Evolutionary conservation across 2,329 filamentous ascomycete genomes (phyloP).

Genomic region (Xylariaceae sp.): DNA sequence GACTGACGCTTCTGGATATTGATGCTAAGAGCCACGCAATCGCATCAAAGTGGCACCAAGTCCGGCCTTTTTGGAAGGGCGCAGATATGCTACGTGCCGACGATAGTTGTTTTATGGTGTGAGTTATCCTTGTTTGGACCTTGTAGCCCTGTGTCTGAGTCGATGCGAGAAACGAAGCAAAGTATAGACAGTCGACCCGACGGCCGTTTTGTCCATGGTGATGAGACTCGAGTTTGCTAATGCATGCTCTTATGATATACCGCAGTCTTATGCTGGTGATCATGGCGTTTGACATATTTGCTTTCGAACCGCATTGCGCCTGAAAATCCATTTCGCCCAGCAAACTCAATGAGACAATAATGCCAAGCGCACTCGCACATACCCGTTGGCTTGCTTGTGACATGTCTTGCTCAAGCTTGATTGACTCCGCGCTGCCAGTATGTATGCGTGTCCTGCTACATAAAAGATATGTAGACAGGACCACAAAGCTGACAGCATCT

Average conservation of each 20-base stretch:
- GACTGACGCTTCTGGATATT: constrained; percentile 28
- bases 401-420: constrained; percentile 21
- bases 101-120: constrained; percentile 19
- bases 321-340: constrained; percentile 26
- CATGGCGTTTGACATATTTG: constrained; percentile 18
- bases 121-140: constrained; percentile 12
- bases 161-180: constrained; percentile 28
- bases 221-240: constrained; percentile 20
- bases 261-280: constrained; percentile 24
- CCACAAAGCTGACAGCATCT: constrained; percentile 38
- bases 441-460: constrained; percentile 21
- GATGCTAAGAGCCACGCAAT: constrained; percentile 30
- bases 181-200: constrained; percentile 21
- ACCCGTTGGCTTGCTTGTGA: constrained; percentile 33
- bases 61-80: constrained; percentile 14
- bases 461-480: constrained; percentile 34
- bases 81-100: constrained; percentile 6
- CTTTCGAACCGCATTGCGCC: constrained; percentile 10
- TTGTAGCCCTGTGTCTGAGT: constrained; percentile 8
- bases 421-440: constrained; percentile 6
- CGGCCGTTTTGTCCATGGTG: constrained; percentile 14
- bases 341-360: constrained; percentile 34
- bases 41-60: constrained; percentile 23
- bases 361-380: constrained; percentile 41
- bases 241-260: constrained; percentile 31